A percentile compares a stretch with the other conserved stretches of the same genome.
Evolutionary conservation across 108 stramenopile genomes (phyloP).

Genomic region (Cyclotella kingstonii): DNA sequence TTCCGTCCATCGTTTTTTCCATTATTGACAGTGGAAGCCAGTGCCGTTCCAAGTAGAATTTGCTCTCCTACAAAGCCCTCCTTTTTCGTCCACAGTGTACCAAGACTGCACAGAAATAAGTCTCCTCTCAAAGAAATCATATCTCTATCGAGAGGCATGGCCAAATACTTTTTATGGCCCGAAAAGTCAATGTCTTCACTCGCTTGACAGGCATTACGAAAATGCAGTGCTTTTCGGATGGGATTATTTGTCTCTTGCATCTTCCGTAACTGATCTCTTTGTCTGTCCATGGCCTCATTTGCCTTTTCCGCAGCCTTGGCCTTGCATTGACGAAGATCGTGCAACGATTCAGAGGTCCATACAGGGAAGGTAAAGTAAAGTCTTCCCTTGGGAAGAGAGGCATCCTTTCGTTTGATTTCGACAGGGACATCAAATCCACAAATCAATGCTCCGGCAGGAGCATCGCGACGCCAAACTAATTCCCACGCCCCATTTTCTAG

Average conservation of each 20-base stretch:
- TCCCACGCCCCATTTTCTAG: slow-evolving; percentile 62
- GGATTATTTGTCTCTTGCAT: slow-evolving; percentile 56
- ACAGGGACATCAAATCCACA: slow-evolving; percentile 57
- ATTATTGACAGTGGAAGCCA: background rate
- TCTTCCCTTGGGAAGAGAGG: slow-evolving; percentile 46
- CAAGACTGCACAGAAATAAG: slow-evolving; percentile 35
- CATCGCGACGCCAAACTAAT: slow-evolving; percentile 58
- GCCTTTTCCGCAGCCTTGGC: slow-evolving; percentile 38
- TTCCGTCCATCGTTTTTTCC: too few species aligned
- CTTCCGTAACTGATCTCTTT: slow-evolving; percentile 48
- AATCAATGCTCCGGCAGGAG: slow-evolving; percentile 51
- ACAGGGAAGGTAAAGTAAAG: slow-evolving; percentile 59
- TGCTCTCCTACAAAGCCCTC: slow-evolving; percentile 40
- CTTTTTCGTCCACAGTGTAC: slow-evolving; percentile 51
- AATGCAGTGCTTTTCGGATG: slow-evolving; percentile 64
- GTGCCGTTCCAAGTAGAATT: slow-evolving; percentile 39
- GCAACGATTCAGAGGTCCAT: slow-evolving; percentile 52
- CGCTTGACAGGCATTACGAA: slow-evolving; percentile 50
- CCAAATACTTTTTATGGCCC: slow-evolving; percentile 21
- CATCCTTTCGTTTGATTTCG: slow-evolving; percentile 54
- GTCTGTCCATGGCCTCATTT: slow-evolving; percentile 34
- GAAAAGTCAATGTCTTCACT: slow-evolving; percentile 39
- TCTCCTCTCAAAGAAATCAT: slow-evolving; percentile 19
- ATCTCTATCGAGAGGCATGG: slow-evolving; percentile 38
- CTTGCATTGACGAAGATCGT: slow-evolving; percentile 41